Evolutionary conservation across 2,329 filamentous ascomycete species (phyloP), one percentile per base, ranked within the genome.

Genomic region (Sporothrix luriei): DNA sequence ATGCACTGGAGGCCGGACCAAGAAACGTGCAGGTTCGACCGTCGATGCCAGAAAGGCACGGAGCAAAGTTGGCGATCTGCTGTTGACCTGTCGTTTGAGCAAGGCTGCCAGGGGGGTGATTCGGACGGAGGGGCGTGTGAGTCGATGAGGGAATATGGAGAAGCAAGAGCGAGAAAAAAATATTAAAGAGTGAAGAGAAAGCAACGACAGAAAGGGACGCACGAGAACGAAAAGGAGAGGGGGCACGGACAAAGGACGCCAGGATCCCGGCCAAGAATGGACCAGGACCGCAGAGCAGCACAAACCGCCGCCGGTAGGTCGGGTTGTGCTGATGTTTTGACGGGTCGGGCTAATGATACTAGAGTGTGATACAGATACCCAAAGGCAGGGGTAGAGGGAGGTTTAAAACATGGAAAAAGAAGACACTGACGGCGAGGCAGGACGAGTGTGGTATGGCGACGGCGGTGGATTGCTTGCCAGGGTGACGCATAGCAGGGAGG

Each of bases 201-300:
- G 4, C 6, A 21, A 13, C 9, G 33, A 13, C 24, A 38, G 62
- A 49, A 48, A 49, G 21, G 16, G 40, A 21, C 13, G 6, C 19
- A 57, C 33, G 49, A 46, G 33, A 57, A 57, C 33, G 24, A 38
- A 55, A 55, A 33, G 52, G 61, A 55, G 46, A 64, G 59, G 14
- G 52, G 40, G 40, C 43, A 66, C 55, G 68, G 62, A 64, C 71
- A 68, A 66, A 70, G 51, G 69, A 70, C 52, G 26, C 67, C 67
- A 61, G 49, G 55, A 38, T 40, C 24, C 43, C 40, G 61, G 33
- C 43, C 24, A 19, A 66, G 51, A 65, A 38, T 26, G 68, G 16
- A 64, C 46, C 51, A 49, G 51, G 57, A 62, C 57, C 46, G 57
- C 57, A 24, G 19, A 46, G 29, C 43, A 46, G 52, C 52, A 68